These are phyloP conservation scores for Stylosanthes scabra DNA, from an alignment of 331 rosid species.

Conservation along the genomic window DNA sequence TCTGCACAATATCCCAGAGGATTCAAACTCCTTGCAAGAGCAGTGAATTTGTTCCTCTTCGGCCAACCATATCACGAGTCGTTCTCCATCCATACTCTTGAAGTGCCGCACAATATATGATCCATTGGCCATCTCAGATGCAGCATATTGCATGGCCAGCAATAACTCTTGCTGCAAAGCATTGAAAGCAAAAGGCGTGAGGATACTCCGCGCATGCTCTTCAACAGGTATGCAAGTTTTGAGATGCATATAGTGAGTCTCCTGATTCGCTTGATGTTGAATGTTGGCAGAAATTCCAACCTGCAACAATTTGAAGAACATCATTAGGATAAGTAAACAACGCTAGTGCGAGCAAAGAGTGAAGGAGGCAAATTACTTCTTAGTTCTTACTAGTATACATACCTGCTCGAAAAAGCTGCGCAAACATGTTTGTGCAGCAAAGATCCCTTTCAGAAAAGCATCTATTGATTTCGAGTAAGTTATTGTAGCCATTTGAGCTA, in stretches of 20 bases:
- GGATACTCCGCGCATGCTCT: slow-evolving; percentile 79
- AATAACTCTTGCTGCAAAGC: slow-evolving; percentile 80
- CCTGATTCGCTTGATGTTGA: slow-evolving; percentile 60
- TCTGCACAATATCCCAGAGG: slow-evolving; percentile 89
- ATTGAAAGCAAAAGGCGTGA: slow-evolving; percentile 87
- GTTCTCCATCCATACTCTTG: slow-evolving; percentile 76
- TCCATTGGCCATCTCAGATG: slow-evolving; percentile 78
- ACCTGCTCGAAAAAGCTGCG: slow-evolving; percentile 96
- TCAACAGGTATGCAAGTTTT: slow-evolving; percentile 89
- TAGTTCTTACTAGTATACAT: slow-evolving; percentile 13
- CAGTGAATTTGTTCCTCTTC: slow-evolving; percentile 86
- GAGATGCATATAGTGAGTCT: slow-evolving; percentile 64
- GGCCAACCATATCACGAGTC: slow-evolving; percentile 75
- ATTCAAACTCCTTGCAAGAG: slow-evolving; percentile 95
- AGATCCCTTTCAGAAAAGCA: slow-evolving; percentile 69
- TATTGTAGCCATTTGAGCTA: slow-evolving; percentile 75
- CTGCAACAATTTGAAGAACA: slow-evolving; percentile 47
- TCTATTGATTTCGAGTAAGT: slow-evolving; percentile 68
- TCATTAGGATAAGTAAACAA: slow-evolving; percentile 21
- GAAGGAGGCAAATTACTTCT: slow-evolving; percentile 12
- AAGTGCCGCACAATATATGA: slow-evolving; percentile 76
- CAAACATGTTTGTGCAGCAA: slow-evolving; percentile 71
- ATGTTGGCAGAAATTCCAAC: slow-evolving; percentile 71
- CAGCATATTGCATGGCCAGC: slow-evolving; percentile 87
- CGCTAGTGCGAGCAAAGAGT: slow-evolving; percentile 12